Evolutionary conservation across 2,329 filamentous ascomycete genomes (phyloP).

Genomic region (Escovopsis weberi): DNA sequence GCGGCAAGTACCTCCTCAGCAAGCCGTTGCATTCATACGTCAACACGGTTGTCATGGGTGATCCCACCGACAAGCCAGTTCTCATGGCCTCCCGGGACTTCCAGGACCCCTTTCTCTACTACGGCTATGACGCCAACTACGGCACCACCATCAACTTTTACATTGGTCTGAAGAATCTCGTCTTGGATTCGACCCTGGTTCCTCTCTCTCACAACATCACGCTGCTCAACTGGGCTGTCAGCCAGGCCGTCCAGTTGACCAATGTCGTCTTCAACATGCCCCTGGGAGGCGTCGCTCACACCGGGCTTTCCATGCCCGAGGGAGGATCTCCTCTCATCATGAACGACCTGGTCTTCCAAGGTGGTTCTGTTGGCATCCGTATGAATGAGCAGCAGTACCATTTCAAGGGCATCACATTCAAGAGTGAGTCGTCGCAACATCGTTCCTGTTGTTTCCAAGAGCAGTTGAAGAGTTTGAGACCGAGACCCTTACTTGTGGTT

Average conservation of each 20-base stretch:
- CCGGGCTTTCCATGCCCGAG: slow-evolving; percentile 20
- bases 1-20: slow-evolving; percentile 17
- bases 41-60: slow-evolving; percentile 18
- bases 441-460: background rate
- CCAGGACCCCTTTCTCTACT: slow-evolving; percentile 6
- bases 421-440: slow-evolving; percentile 8
- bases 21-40: slow-evolving; percentile 17
- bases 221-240: slow-evolving; percentile 18
- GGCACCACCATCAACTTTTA: slow-evolving; percentile 20
- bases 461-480: background rate
- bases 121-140: slow-evolving; percentile 8
- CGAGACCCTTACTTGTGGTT: too few relatives aligned
- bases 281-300: slow-evolving; percentile 15
- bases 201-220: slow-evolving; percentile 7
- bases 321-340: slow-evolving; percentile 19
- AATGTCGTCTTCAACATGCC: slow-evolving; percentile 21
- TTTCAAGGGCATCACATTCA: slow-evolving; percentile 18
- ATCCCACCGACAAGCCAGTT: slow-evolving; percentile 14
- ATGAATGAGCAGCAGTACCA: slow-evolving; percentile 20
- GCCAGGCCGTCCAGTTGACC: slow-evolving; percentile 15
- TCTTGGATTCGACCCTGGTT: slow-evolving; percentile 15
- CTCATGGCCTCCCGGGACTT: slow-evolving; percentile 12
- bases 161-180: slow-evolving; percentile 18
- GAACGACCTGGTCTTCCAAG: slow-evolving; percentile 18
- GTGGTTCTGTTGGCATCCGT: slow-evolving; percentile 16